phyloP scores from a whole-genome alignment of 179 eudicot species.

The Vitellaria paradoxa region DNA sequence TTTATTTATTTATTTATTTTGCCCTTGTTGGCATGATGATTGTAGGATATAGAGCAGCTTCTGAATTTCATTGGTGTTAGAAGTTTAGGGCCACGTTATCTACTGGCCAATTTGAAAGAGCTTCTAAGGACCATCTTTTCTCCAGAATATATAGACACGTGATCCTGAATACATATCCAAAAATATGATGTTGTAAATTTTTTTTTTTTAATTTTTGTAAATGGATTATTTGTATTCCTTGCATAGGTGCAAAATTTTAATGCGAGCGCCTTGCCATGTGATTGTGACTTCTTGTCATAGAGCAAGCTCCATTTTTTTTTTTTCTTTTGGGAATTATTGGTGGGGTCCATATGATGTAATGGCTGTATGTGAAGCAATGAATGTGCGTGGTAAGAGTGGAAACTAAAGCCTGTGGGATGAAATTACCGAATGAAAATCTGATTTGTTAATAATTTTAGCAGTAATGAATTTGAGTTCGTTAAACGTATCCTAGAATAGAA shows the following conservation, averaged over 20 bases:
- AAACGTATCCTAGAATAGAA: no score
- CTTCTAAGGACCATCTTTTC: slow-evolving; percentile 66
- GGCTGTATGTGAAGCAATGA: no score
- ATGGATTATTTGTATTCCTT: slow-evolving; percentile 22
- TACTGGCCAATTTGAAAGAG: slow-evolving; percentile 84
- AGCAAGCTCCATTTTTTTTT: neutral
- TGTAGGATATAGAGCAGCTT: slow-evolving; percentile 95
- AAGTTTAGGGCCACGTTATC: slow-evolving; percentile 94
- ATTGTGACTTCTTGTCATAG: neutral
- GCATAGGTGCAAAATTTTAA: slow-evolving; percentile 25
- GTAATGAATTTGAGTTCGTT: no score
- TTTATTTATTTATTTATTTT: neutral
- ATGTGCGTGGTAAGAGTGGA: no score
- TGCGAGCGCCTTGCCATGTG: slow-evolving; percentile 23
- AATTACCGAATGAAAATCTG: no score
- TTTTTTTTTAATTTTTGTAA: slow-evolving; percentile 30
- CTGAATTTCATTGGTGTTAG: slow-evolving; percentile 74
- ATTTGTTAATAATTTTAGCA: no score
- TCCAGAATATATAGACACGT: slow-evolving; percentile 57
- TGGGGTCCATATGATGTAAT: no score
- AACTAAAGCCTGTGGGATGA: no score
- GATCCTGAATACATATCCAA: slow-evolving; percentile 17
- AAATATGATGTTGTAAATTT: neutral
- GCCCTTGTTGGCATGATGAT: neutral
- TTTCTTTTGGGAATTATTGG: no score